Evolutionary conservation across 2,329 filamentous ascomycete genomes (phyloP), one percentile per base, ranked within the genome.

Genomic region (Microcyclospora pomicola): DNA sequence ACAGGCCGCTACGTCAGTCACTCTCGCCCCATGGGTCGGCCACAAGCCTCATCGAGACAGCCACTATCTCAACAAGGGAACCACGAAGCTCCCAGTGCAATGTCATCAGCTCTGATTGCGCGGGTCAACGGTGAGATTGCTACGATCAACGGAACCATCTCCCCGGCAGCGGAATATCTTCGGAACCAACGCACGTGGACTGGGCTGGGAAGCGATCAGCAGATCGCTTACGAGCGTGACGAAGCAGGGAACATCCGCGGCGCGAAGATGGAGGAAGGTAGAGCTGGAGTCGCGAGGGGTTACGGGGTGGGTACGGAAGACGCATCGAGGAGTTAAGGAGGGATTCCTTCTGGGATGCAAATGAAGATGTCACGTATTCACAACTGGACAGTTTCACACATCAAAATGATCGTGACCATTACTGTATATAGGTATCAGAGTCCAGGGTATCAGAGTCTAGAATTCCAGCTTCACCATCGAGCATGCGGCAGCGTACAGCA

Each of bases 131-230:
- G 80, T 2, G 81, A 93, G 46, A 49, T 96, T 13, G 80, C 84
- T 0, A 77, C 78, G 33, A 76, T 96, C 48, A 88, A 87, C 36
- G 85, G 86, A 6, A 74, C 88, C 0, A 69, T 81, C n/a, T 96
- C 88, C 33, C 91, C 91, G 0, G 91, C 85, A 0, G 91, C 91
- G 0, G 84, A 95, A 58, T 96, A 75, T 49, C 63, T 98, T 45
- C 73, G 80, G 27, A 82, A 80, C 3, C 75, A 87, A 51, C 67
- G 91, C 40, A 93, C 84, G 3, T 98, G 91, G 91, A 81, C 81
- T 53, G 91, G 91, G 0, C 62, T 98, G 15, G 91, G 91, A 0
- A 93, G 76, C 44, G 91, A 98, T 56, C 92, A 86, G 51, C 68
- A 71, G 41, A 67, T 74, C 42, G 62, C 60, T 46, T 74, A 73